A percentile compares a stretch with the other conserved stretches of the same genome.
Evolutionary conservation across 371 early-diverging fungal genomes (phyloP).

Genomic region (Thermomucor indicae-seudaticae): DNA sequence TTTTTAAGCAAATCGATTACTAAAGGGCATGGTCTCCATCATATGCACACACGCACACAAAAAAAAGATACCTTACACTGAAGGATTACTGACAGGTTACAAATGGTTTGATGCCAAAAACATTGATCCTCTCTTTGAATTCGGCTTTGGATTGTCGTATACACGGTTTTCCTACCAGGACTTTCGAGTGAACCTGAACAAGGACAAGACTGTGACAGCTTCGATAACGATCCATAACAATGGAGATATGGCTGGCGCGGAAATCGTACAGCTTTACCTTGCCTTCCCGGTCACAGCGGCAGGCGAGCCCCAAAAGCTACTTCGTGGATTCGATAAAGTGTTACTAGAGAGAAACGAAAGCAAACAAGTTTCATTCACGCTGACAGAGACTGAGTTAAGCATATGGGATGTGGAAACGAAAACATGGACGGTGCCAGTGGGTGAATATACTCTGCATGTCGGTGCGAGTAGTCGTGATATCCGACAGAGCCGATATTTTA

Average conservation of each 20-base stretch:
- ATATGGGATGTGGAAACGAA: slow-evolving; percentile 30
- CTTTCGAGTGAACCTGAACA: neutral
- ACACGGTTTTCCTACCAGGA: slow-evolving; percentile 40
- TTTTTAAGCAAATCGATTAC: neutral
- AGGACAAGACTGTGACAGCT: slow-evolving; percentile 10
- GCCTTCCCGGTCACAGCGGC: slow-evolving; percentile 38
- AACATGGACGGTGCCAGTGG: slow-evolving; percentile 34
- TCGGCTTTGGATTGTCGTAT: slow-evolving; percentile 57
- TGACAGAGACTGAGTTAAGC: slow-evolving; percentile 24
- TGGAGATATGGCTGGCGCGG: slow-evolving; percentile 50
- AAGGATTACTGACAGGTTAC: slow-evolving; percentile 50
- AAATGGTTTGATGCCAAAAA: slow-evolving; percentile 37
- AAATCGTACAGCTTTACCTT: slow-evolving; percentile 55
- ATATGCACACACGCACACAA: neutral
- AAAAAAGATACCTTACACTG: slow-evolving; percentile 33
- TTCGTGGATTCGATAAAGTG: slow-evolving; percentile 42
- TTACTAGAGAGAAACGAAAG: no score
- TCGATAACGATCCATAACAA: slow-evolving; percentile 40
- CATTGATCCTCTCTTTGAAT: slow-evolving; percentile 46
- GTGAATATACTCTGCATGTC: slow-evolving; percentile 29
- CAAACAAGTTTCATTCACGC: no score
- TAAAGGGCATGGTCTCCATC: neutral
- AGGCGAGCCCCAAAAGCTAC: slow-evolving; percentile 35
- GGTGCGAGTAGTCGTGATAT: slow-evolving; percentile 47
- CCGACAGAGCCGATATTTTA: slow-evolving; percentile 12